These are phyloP conservation scores for Avicennia marina DNA, from an alignment of 257 asterid species.

Conservation along the genomic window DNA sequence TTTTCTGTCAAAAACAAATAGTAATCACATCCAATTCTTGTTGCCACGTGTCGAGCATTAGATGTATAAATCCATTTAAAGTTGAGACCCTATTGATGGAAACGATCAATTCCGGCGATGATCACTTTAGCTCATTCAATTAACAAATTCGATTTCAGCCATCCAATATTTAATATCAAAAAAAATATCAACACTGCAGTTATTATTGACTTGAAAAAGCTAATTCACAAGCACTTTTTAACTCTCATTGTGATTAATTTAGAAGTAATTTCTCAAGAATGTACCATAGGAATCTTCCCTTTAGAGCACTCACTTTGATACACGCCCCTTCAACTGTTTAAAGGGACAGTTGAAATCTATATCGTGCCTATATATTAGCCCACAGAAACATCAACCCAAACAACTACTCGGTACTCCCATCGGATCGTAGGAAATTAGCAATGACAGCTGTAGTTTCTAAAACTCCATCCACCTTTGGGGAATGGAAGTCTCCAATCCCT, in stretches of 20 bases:
- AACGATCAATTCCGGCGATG: too few relatives aligned
- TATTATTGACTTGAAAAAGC: conserved; percentile 13
- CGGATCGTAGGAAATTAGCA: neutral
- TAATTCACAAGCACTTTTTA: too few relatives aligned
- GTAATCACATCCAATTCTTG: too few relatives aligned
- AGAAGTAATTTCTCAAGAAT: conserved; percentile 13
- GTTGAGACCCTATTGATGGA: too few relatives aligned
- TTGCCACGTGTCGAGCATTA: too few relatives aligned
- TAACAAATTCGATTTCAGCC: too few relatives aligned
- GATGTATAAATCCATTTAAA: too few relatives aligned
- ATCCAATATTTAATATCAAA: too few relatives aligned
- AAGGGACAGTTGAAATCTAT: neutral
- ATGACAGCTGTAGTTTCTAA: neutral
- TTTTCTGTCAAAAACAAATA: too few relatives aligned
- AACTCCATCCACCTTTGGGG: neutral
- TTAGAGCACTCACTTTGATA: conserved; percentile 1
- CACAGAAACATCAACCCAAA: neutral
- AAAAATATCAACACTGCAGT: conserved; percentile 14
- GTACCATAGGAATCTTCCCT: conserved; percentile 25
- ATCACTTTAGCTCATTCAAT: too few relatives aligned
- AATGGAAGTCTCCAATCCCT: conserved; percentile 4
- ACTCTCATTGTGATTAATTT: too few relatives aligned
- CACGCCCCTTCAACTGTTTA: neutral
- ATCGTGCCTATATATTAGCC: conserved; percentile 8
- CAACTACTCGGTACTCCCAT: neutral